Evolutionary conservation across 768 basidiomycete genomes (phyloP), one percentile per base, ranked within the genome.

Genomic region (Hysterangium stoloniferum): DNA sequence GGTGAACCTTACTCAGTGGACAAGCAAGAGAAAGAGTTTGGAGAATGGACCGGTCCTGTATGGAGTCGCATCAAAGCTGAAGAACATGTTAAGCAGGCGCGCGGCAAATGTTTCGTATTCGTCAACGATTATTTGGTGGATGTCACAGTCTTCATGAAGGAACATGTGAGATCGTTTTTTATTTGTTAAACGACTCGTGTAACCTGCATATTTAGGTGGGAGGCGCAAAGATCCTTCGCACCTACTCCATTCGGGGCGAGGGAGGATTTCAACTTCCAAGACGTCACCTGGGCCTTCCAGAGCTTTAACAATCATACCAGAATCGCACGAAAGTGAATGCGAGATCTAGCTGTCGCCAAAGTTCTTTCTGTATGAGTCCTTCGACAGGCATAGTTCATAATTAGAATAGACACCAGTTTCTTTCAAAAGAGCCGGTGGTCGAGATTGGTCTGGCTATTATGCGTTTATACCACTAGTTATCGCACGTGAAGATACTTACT

Each of bases 291-390:
- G 72, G 81, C 84, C 0, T 87, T 84, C 66, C 70, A 74, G 49
- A 84, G 84, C 12, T 65, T 85, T 58, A 90, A 87, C 59, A 79
- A 78, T 50, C 85, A 87, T 57, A 79, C 81, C 12, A 68, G 74
- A 17, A 73, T 74, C 3, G 80, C 80, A 12, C 69, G 64, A 55
- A 66, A 64, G 56, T 65, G 71, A 37, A 70, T 82, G 73, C 55
- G 58, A n/a, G 68, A 74, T 38, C 58, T 80, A 32, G 64, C 72
- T 45, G 57, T 82, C 9, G 80, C 79, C n/a, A 72, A 41, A 17
- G 28, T 41, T n/a, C n/a, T n/a, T n/a, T n/a, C n/a, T n/a, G n/a
- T n/a, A n/a, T n/a, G n/a, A n/a, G n/a, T n/a, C n/a, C n/a, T n/a
- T n/a, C n/a, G n/a, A n/a, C n/a, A n/a, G n/a, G n/a, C n/a, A n/a